A percentile compares a stretch with the other conserved stretches of the same genome.
Evolutionary conservation across 2,329 filamentous ascomycete genomes (phyloP).

Genomic region (Xylariomycetidae sp.): DNA sequence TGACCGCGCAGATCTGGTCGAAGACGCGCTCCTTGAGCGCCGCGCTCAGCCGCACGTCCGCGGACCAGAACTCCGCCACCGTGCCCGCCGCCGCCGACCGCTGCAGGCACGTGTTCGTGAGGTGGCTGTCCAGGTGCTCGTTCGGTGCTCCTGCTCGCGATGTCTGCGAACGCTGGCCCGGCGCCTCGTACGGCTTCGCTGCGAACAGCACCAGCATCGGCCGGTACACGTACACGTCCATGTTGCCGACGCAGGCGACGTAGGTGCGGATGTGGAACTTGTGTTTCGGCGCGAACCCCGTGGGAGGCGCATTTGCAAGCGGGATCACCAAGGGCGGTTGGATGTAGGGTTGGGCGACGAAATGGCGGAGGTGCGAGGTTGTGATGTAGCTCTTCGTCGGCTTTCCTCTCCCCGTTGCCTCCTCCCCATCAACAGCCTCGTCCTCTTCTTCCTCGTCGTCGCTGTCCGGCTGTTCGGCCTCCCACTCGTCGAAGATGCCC

Average conservation of each 20-base stretch:
- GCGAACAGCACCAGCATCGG: slow-evolving; percentile 94
- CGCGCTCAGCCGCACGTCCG: slow-evolving; percentile 6
- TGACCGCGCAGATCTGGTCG: slow-evolving; percentile 65
- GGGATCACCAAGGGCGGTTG: slow-evolving; percentile 74
- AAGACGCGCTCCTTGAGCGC: slow-evolving; percentile 58
- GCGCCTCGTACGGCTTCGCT: slow-evolving; percentile 62
- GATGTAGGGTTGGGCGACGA: slow-evolving; percentile 93
- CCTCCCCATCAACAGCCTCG: slow-evolving; percentile 16
- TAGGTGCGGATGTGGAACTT: slow-evolving; percentile 97
- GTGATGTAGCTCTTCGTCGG: slow-evolving; percentile 61
- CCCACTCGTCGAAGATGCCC: slow-evolving; percentile 87
- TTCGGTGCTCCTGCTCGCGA: slow-evolving; percentile 25
- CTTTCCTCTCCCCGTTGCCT: too few species aligned
- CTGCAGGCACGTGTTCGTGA: slow-evolving; percentile 96
- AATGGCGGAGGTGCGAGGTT: slow-evolving; percentile 88
- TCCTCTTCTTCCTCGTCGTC: slow-evolving; percentile 57
- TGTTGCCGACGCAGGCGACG: slow-evolving; percentile 70
- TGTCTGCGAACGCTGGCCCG: slow-evolving; percentile 31
- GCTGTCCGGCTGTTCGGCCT: slow-evolving; percentile 59
- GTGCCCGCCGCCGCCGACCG: slow-evolving; percentile 53
- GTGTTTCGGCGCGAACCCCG: slow-evolving; percentile 54
- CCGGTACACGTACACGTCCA: slow-evolving; percentile 80
- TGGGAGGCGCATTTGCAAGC: too few species aligned
- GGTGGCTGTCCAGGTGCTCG: slow-evolving; percentile 63
- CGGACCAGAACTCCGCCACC: slow-evolving; percentile 72